A percentile compares a stretch with the other conserved stretches of the same genome.
phyloP scores from a whole-genome alignment of 768 basidiomycete species.

The Mycena vulgaris region DNA sequence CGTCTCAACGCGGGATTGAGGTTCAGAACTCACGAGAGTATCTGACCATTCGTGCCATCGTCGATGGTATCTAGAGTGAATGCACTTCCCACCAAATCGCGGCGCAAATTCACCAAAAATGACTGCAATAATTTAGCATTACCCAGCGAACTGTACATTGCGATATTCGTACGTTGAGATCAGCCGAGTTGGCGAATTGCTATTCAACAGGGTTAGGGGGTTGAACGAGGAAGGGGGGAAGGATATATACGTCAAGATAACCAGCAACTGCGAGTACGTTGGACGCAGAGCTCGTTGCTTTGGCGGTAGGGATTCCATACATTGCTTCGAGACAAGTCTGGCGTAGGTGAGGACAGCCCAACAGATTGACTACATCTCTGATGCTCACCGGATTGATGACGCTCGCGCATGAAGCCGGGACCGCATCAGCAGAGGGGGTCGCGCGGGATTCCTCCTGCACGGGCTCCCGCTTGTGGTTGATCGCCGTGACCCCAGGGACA shows the following conservation, averaged over 20 bases:
- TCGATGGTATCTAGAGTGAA: slow-evolving; percentile 40
- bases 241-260: slow-evolving; percentile 40
- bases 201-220: neutral
- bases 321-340: slow-evolving; percentile 17
- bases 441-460: slow-evolving; percentile 9
- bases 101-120: slow-evolving; percentile 4
- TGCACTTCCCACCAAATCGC: slow-evolving; percentile 25
- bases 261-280: slow-evolving; percentile 51
- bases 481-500: neutral
- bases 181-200: slow-evolving; percentile 28
- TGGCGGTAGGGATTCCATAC: slow-evolving; percentile 16
- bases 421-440: neutral
- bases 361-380: neutral
- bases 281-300: slow-evolving; percentile 5
- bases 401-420: slow-evolving; percentile 6
- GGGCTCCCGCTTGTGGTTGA: neutral
- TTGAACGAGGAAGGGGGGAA: neutral
- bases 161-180: neutral
- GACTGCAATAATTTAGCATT: neutral
- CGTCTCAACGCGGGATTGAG: neutral
- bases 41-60: slow-evolving; percentile 44
- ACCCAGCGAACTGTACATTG: neutral
- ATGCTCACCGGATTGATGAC: slow-evolving; percentile 15
- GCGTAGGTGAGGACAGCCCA: neutral
- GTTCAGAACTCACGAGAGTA: slow-evolving; percentile 21